Evolutionary conservation across 2,329 filamentous ascomycete genomes (phyloP).

Genomic region (Hirsutella rhossiliensis): DNA sequence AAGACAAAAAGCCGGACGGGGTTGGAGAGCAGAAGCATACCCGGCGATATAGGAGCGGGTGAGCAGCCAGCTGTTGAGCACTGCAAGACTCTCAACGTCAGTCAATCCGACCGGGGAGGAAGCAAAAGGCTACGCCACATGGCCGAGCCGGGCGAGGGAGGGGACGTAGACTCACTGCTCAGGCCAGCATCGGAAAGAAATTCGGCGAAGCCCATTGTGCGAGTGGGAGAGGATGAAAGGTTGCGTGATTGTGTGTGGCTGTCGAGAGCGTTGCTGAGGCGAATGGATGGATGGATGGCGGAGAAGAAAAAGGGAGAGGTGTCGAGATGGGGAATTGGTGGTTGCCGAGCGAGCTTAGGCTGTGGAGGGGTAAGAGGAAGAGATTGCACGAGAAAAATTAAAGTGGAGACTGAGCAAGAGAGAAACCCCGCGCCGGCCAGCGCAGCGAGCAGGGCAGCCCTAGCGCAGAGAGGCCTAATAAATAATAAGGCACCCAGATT

Average conservation of each 20-base stretch:
- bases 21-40: constrained; percentile 34
- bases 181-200: constrained; percentile 51
- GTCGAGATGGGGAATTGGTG: too few relatives aligned
- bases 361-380: too few relatives aligned
- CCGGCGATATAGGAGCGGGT: constrained; percentile 70
- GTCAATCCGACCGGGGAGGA: neutral
- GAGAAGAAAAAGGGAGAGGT: too few relatives aligned
- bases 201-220: constrained; percentile 55
- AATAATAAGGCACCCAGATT: too few relatives aligned
- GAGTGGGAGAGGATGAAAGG: neutral
- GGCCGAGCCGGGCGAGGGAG: neutral
- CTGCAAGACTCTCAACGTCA: constrained; percentile 19
- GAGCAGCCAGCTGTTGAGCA: constrained; percentile 57
- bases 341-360: too few relatives aligned
- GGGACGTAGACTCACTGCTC: constrained; percentile 9
- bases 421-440: too few relatives aligned
- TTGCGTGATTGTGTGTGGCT: neutral
- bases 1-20: neutral
- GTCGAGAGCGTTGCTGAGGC: neutral
- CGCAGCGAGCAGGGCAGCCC: too few relatives aligned
- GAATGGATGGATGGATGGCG: too few relatives aligned
- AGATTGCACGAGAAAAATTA: too few relatives aligned
- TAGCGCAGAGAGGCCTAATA: too few relatives aligned
- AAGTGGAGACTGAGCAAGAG: too few relatives aligned
- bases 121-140: neutral